These are phyloP conservation scores for Crataegus laevigata DNA, from an alignment of 306 rosid species.

Conservation along the genomic window DNA sequence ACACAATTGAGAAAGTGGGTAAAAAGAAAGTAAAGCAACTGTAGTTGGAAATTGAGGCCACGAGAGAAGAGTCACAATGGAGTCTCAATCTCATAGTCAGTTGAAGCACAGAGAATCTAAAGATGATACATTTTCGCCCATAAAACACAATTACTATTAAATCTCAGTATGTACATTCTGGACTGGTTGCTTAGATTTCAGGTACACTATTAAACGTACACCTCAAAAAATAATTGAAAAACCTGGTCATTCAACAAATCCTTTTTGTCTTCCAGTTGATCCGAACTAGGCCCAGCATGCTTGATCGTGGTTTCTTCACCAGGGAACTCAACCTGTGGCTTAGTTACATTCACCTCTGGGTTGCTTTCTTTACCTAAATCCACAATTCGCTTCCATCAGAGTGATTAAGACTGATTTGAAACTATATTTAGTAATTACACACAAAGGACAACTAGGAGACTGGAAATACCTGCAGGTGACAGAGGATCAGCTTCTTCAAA, in stretches of 20 bases:
- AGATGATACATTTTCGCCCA: background rate
- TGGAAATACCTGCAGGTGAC: constrained; percentile 56
- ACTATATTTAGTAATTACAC: background rate
- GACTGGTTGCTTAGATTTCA: background rate
- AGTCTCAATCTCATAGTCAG: background rate
- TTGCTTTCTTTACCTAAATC: constrained; percentile 43
- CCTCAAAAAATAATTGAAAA: background rate
- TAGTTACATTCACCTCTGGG: constrained; percentile 32
- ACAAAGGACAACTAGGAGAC: constrained; percentile 8
- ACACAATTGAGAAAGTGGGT: background rate
- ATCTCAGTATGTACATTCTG: background rate
- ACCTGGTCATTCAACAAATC: constrained; percentile 25
- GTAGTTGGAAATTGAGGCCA: background rate
- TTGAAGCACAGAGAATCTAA: background rate
- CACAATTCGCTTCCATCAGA: constrained; percentile 19
- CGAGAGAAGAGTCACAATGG: background rate
- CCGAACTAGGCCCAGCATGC: constrained; percentile 26
- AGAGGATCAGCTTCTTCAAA: constrained; percentile 41
- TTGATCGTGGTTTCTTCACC: constrained; percentile 34
- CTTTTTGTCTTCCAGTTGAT: constrained; percentile 39
- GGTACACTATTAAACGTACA: background rate
- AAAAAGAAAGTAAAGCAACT: background rate
- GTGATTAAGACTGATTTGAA: constrained; percentile 2
- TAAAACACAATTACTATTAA: background rate
- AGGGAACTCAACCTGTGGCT: constrained; percentile 29